Base-by-base conservation (phyloP, 139 green algal genomes). In the Chlorella sorokiniana region DNA sequence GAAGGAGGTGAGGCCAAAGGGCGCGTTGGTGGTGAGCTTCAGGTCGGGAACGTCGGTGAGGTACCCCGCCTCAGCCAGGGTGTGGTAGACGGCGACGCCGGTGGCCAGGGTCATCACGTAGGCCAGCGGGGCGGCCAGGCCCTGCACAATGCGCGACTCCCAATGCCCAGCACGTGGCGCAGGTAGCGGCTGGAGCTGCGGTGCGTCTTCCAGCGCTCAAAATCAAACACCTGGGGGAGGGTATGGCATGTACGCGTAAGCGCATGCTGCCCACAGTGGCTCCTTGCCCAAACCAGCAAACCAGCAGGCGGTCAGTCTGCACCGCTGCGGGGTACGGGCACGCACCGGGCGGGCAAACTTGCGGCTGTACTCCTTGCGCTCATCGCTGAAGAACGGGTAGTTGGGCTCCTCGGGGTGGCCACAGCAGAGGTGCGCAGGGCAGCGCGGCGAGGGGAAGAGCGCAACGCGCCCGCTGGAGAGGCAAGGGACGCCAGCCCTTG, bases 191-290 rank as follows among this genome's bases (percentile, higher is more conserved):
- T 54, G 61, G 61, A 74, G 76, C 45, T 69, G 61, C 76, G 61
- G 76, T 81, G 76, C 41, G 18, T 61, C 61, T 73, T 62, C 76
- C 76, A 81, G 11, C 63, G 76, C 18, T 81, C 76, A 40, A 81
- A 71, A 27, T 81, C 76, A 48, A 81, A 81, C 76, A 81, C 76
- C 76, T 81, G 61, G n/a, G n/a, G n/a, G n/a, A n/a, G n/a, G n/a
- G n/a, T n/a, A n/a, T n/a, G n/a, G n/a, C 38, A 64, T 2, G 73
- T 18, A n/a, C 10, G 22, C 6, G 56, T n/a, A n/a, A n/a, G n/a
- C n/a, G n/a, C n/a, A n/a, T n/a, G n/a, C n/a, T n/a, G n/a, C n/a
- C n/a, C n/a, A n/a, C n/a, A n/a, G n/a, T n/a, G n/a, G n/a, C n/a
- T n/a, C n/a, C n/a, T n/a, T n/a, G n/a, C 48, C 11, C 11, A 11